Evolutionary conservation across 2,329 filamentous ascomycete genomes (phyloP).

Genomic region (Ophiostoma quercus): DNA sequence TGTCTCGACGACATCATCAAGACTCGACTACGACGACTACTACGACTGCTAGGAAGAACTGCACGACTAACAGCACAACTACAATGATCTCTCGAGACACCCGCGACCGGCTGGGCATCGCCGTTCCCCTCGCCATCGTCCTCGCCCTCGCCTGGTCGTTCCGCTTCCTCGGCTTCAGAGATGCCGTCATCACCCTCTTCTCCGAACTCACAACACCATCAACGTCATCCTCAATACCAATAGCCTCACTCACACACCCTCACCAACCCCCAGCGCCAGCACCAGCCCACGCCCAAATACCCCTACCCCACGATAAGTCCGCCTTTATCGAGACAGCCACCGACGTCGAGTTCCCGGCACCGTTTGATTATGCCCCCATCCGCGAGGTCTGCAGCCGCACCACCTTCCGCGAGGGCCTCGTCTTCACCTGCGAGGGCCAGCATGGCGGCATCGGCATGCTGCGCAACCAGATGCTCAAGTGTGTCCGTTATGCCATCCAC

Average conservation of each 20-base stretch:
- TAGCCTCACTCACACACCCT: background rate
- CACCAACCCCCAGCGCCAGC: background rate
- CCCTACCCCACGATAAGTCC: background rate
- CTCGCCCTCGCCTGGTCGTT: slow-evolving; percentile 24
- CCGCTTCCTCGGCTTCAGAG: slow-evolving; percentile 23
- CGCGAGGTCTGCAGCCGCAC: slow-evolving; percentile 33
- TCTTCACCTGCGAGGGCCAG: slow-evolving; percentile 40
- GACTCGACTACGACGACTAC: background rate
- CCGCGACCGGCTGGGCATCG: slow-evolving; percentile 18
- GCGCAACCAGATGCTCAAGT: slow-evolving; percentile 40
- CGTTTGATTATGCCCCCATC: slow-evolving; percentile 36
- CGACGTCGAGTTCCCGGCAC: slow-evolving; percentile 35
- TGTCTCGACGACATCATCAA: background rate
- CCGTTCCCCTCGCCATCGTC: slow-evolving; percentile 9
- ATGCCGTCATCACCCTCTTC: slow-evolving; percentile 20
- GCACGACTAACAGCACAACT: too few relatives aligned
- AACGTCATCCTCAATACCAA: background rate
- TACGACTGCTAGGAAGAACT: background rate
- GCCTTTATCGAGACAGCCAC: slow-evolving; percentile 31
- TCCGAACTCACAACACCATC: background rate
- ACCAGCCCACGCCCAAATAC: background rate
- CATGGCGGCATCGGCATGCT: slow-evolving; percentile 39
- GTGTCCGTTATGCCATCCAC: slow-evolving; percentile 39
- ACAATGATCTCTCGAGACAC: slow-evolving; percentile 5
- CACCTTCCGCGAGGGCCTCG: slow-evolving; percentile 34